These are phyloP conservation scores for Cyberlindnera galapagoensis DNA, from an alignment of 805 yeast species.

Conservation along the genomic window DNA sequence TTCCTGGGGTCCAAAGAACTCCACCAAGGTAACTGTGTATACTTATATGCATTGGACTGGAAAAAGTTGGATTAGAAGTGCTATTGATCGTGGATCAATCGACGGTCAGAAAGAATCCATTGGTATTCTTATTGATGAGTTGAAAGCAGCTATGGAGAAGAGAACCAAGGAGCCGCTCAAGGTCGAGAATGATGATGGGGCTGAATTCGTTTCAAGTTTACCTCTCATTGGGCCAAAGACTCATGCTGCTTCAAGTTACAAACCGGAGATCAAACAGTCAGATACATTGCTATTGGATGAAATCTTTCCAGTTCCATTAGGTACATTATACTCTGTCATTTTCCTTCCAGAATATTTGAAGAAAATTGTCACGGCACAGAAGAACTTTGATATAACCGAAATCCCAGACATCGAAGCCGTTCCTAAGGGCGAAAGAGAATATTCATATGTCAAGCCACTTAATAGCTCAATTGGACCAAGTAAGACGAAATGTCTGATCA, in stretches of 20 bases:
- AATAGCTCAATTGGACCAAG: constrained; percentile 87
- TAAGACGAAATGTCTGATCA: constrained; percentile 65
- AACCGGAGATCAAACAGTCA: constrained; percentile 36
- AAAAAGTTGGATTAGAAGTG: constrained; percentile 71
- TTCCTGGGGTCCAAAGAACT: constrained; percentile 56
- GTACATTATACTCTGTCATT: constrained; percentile 49
- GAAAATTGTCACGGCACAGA: constrained; percentile 46
- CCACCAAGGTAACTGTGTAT: constrained; percentile 45
- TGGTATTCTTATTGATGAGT: constrained; percentile 37
- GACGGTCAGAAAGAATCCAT: constrained; percentile 65
- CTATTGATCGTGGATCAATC: constrained; percentile 68
- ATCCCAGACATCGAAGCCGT: constrained; percentile 35
- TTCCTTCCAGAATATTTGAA: constrained; percentile 48
- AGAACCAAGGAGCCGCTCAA: constrained; percentile 1
- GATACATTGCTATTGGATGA: constrained; percentile 50
- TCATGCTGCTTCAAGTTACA: constrained; percentile 41
- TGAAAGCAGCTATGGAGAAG: constrained; percentile 23
- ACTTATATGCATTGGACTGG: constrained; percentile 65
- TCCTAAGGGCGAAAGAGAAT: constrained; percentile 37
- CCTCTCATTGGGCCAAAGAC: constrained; percentile 30
- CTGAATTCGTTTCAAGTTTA: constrained; percentile 17
- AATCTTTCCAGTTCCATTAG: constrained; percentile 54
- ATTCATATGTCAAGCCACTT: constrained; percentile 67
- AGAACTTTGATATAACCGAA: constrained; percentile 48
- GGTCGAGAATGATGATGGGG: constrained; percentile 14